Evolutionary conservation across 176 grass and related monocot genomes (phyloP).

Genomic region (Cenchrus purpureus): DNA sequence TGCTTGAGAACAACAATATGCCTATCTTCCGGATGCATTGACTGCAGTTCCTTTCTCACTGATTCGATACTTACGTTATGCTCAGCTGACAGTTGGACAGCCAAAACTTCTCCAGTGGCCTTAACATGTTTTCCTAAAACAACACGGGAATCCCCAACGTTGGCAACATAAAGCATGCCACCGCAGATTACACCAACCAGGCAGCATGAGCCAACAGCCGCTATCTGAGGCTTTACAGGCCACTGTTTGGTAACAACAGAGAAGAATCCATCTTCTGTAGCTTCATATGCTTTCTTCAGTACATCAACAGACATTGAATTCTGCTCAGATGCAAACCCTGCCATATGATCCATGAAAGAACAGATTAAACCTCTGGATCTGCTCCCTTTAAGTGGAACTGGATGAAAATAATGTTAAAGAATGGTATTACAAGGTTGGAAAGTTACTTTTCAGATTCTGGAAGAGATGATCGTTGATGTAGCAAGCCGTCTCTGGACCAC

Average conservation of each 20-base stretch:
- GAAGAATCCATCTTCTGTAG: constrained; percentile 91
- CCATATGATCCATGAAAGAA: constrained; percentile 40
- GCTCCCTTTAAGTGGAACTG: background rate
- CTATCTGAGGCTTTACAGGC: constrained; percentile 91
- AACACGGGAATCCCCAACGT: constrained; percentile 84
- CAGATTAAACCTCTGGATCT: background rate
- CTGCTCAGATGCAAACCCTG: constrained; percentile 83
- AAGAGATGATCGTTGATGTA: constrained; percentile 90
- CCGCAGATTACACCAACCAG: constrained; percentile 80
- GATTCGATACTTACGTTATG: constrained; percentile 90
- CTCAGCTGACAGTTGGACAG: constrained; percentile 85
- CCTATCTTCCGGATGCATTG: constrained; percentile 79
- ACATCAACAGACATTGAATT: constrained; percentile 87
- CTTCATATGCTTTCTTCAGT: constrained; percentile 88
- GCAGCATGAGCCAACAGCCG: constrained; percentile 91
- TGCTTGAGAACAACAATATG: constrained; percentile 92
- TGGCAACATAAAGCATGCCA: constrained; percentile 80
- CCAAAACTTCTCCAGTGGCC: constrained; percentile 84
- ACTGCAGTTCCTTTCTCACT: constrained; percentile 82
- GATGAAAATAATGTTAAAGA: background rate
- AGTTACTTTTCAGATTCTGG: constrained; percentile 85
- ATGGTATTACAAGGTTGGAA: constrained; percentile 9
- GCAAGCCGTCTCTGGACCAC: constrained; percentile 89
- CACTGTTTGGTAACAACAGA: constrained; percentile 86
- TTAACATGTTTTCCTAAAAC: constrained; percentile 84